Conservation (phyloP, 352 stramenopile genomes). For the Globisporangium lucens region DNA sequence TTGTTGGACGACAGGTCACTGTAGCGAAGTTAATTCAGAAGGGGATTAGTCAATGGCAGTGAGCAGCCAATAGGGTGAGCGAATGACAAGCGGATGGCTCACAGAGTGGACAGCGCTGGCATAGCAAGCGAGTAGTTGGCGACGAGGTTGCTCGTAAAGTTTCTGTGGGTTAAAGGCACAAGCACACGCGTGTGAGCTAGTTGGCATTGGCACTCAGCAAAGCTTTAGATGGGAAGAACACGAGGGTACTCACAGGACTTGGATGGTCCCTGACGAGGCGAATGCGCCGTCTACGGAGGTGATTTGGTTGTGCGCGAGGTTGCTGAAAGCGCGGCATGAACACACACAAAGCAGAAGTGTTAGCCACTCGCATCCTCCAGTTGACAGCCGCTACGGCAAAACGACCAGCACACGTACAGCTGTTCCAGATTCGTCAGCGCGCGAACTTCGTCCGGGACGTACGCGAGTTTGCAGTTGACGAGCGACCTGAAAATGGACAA, state of each 20-base stretch:
- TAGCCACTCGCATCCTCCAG: not conserved
- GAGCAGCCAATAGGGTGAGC: not conserved
- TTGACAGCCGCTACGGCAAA: too few relatives aligned
- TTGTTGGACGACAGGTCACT: slow-evolving; percentile 59
- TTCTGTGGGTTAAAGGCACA: slow-evolving; percentile 23
- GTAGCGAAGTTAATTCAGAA: not conserved
- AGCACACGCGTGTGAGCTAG: too few relatives aligned
- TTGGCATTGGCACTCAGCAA: too few relatives aligned
- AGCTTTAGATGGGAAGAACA: not conserved
- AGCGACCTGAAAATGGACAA: slow-evolving; percentile 26
- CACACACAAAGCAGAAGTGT: not conserved
- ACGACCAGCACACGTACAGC: slow-evolving; percentile 28
- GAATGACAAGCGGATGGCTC: slow-evolving; percentile 14
- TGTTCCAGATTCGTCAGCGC: slow-evolving; percentile 36
- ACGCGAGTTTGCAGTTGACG: slow-evolving; percentile 43
- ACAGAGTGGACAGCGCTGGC: slow-evolving; percentile 39
- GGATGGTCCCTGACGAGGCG: slow-evolving; percentile 27
- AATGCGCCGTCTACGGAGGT: slow-evolving; percentile 29
- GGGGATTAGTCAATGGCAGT: not conserved
- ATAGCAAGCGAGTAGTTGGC: slow-evolving; percentile 34
- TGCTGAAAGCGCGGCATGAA: slow-evolving; percentile 21
- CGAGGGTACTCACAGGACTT: slow-evolving; percentile 33
- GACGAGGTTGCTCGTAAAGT: slow-evolving; percentile 47
- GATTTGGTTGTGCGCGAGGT: slow-evolving; percentile 47
- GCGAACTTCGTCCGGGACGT: slow-evolving; percentile 39